Conservation (phyloP, 1,284 basidiomycete species). For the Wallemia mellicola region DNA sequence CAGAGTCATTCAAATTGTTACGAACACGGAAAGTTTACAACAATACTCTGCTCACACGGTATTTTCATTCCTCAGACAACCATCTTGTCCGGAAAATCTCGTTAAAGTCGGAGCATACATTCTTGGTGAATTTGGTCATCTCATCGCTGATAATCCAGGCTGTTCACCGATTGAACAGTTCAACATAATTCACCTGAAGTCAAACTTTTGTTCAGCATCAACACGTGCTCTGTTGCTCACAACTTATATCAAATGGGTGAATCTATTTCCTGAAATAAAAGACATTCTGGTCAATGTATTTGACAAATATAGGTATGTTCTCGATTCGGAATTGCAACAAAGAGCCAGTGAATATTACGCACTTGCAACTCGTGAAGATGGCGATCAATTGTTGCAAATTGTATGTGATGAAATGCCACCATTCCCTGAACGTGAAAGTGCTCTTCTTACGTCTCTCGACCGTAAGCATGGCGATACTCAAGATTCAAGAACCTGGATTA, state of each 20-base stretch:
- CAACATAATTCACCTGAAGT: conserved; percentile 73
- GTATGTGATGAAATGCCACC: conserved; percentile 98
- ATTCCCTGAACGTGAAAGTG: conserved; percentile 78
- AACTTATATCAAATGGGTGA: conserved; percentile 98
- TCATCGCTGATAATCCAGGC: conserved; percentile 79
- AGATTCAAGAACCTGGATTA: conserved; percentile 82
- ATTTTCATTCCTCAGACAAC: conserved; percentile 59
- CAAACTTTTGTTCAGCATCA: conserved; percentile 71
- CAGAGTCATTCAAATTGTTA: conserved; percentile 89
- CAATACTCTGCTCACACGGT: conserved; percentile 83
- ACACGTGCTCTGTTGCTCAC: conserved; percentile 78
- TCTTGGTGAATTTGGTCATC: conserved; percentile 84
- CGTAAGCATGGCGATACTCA: conserved; percentile 64
- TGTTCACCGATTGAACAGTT: conserved; percentile 89
- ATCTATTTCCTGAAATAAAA: conserved; percentile 96
- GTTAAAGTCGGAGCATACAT: conserved; percentile 95
- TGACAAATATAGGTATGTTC: conserved; percentile 83
- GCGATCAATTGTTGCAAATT: conserved; percentile 71
- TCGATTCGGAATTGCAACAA: conserved; percentile 95
- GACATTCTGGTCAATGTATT: conserved; percentile 77
- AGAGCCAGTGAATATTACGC: conserved; percentile 89
- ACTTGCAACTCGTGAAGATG: conserved; percentile 44
- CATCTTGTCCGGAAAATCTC: conserved; percentile 82
- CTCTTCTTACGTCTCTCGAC: conserved; percentile 55
- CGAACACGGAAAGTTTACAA: conserved; percentile 89